Evolutionary conservation across 208 protist species (phyloP), one percentile per base, ranked within the genome.

Genomic region (Endotrypanum monterogeii): DNA sequence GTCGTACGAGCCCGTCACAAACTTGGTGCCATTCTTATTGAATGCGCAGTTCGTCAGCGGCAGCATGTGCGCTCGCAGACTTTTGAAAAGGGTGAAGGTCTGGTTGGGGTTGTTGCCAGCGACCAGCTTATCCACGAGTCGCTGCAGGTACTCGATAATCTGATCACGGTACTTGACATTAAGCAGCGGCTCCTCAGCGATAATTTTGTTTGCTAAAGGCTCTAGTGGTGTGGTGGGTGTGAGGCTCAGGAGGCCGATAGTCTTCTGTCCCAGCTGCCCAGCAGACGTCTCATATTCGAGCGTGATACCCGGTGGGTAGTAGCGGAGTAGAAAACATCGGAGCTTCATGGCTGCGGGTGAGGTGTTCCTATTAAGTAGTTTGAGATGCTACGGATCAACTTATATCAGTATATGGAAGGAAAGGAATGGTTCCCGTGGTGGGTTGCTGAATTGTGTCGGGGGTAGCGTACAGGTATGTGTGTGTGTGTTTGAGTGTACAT

Each of bases 41-140:
- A 99, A 98, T 41, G 96, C 97, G 77, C 97, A 98, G 89, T 99
- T 99, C 28, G 98, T 99, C 56, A 99, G 83, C 14, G 98, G 98
- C 25, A 99, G 87, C 84, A 98, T 95, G 86, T 99, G 98, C 14
- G 95, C 96, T 3, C 92, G 86, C n/a, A 99, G 87, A 28, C 94
- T 96, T 78, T 98, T 97, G 83, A 97, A 98, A 25, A 98, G 89
- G 65, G 94, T 97, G 76, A 98, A 99, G 57, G 88, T 94, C 73
- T 94, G 89, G 46, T 88, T 91, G 0, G 76, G 76, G 56, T 93
- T 87, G 77, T 90, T 84, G 67, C 87, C 87, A 1, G 82, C 83
- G 60, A 84, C 84, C 23, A 94, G 79, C 75, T 97, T 98, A 71
- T 96, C 89, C 23, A 98, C 89, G 35, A 98, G 91, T 20, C 93